Conservation (phyloP, 208 protist genomes). For the Acanthamoeba sp. region DNA sequence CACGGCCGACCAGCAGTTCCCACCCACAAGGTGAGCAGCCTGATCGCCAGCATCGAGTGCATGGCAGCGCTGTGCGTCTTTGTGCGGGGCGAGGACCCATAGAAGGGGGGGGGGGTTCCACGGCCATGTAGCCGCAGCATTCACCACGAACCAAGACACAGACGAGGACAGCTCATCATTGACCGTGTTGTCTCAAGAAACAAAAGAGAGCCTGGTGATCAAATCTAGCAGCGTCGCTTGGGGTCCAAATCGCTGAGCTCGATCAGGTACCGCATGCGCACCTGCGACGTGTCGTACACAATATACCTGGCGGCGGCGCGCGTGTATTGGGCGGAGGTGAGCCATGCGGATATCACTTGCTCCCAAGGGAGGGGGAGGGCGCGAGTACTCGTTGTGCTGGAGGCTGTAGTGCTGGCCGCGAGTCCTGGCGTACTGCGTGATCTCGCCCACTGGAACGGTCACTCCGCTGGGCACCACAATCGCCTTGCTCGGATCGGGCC, state of each 20-base stretch:
- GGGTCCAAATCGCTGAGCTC: not conserved
- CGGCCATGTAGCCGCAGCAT: too few relatives aligned
- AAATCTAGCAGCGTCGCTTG: too few relatives aligned
- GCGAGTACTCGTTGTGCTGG: conserved; percentile 33
- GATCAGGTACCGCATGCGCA: conserved; percentile 44
- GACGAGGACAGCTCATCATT: too few relatives aligned
- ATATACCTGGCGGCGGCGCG: conserved; percentile 16
- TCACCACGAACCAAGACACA: too few relatives aligned
- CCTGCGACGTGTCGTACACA: conserved; percentile 38
- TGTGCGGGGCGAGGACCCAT: too few relatives aligned
- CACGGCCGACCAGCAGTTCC: too few relatives aligned
- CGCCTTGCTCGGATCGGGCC: conserved; percentile 33
- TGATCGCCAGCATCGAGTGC: too few relatives aligned
- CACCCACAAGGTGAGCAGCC: too few relatives aligned
- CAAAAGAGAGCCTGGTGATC: too few relatives aligned
- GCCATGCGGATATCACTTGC: not conserved
- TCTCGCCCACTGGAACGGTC: not conserved
- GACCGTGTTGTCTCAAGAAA: too few relatives aligned
- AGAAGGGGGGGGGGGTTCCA: too few relatives aligned
- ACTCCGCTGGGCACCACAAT: conserved; percentile 60
- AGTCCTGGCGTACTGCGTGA: not conserved
- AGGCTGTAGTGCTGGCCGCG: not conserved
- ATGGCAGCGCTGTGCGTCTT: too few relatives aligned
- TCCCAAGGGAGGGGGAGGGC: not conserved
- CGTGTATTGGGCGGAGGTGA: not conserved